Conservation (phyloP, 768 basidiomycete genomes). For the Mycena leptocephala region DNA sequence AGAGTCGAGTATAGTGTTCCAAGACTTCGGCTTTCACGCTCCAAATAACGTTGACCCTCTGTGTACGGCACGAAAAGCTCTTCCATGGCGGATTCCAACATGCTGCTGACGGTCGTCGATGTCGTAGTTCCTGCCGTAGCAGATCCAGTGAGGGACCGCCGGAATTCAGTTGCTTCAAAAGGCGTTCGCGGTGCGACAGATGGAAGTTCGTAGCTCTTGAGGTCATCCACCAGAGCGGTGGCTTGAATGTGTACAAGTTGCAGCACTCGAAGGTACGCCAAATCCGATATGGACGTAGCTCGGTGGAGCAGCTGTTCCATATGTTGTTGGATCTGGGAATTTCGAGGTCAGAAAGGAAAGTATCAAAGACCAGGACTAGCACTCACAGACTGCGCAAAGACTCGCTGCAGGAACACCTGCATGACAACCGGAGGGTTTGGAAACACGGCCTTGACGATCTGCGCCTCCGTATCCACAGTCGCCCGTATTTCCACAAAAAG, state of each 20-base stretch:
- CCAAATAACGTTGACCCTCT: slow-evolving; percentile 93
- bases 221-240: slow-evolving; percentile 87
- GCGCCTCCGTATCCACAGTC: slow-evolving; percentile 95
- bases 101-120: slow-evolving; percentile 77
- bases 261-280: slow-evolving; percentile 92
- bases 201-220: slow-evolving; percentile 92
- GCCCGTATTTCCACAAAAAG: slow-evolving; percentile 90
- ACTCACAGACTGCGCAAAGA: slow-evolving; percentile 96
- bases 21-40: slow-evolving; percentile 90
- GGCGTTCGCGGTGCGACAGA: slow-evolving; percentile 76
- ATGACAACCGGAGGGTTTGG: slow-evolving; percentile 97
- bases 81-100: slow-evolving; percentile 97
- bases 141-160: slow-evolving; percentile 66
- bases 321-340: slow-evolving; percentile 92
- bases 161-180: slow-evolving; percentile 75
- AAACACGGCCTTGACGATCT: slow-evolving; percentile 99
- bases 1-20: slow-evolving; percentile 84
- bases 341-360: neutral
- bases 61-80: slow-evolving; percentile 96
- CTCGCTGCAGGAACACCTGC: slow-evolving; percentile 97
- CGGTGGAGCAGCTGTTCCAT: slow-evolving; percentile 90
- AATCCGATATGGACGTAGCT: slow-evolving; percentile 83
- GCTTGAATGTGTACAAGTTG: slow-evolving; percentile 90
- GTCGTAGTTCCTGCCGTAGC: slow-evolving; percentile 61
- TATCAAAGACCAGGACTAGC: neutral